A percentile compares a stretch with the other conserved stretches of the same genome.
These are phyloP conservation scores for Rhynchosporium secalis DNA, from an alignment of 2,329 filamentous ascomycete genomes.

Conservation along the genomic window DNA sequence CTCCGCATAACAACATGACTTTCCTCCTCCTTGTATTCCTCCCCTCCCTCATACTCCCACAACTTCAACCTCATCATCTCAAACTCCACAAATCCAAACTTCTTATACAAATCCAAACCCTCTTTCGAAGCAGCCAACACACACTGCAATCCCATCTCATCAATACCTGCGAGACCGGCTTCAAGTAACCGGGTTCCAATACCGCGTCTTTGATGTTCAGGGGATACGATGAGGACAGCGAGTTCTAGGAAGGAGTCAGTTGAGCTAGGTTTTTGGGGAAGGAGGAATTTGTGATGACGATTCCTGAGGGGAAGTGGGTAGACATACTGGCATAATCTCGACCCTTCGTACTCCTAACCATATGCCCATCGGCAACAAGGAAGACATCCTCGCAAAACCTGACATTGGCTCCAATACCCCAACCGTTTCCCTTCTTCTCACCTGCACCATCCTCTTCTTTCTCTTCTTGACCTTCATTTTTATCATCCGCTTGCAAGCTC, in stretches of 20 bases:
- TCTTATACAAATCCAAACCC: constrained; percentile 33
- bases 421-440: constrained; percentile 12
- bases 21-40: constrained; percentile 26
- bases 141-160: constrained; percentile 29
- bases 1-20: constrained; percentile 31
- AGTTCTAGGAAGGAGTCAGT: constrained; percentile 25
- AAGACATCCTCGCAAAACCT: constrained; percentile 35
- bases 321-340: constrained; percentile 33
- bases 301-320: neutral
- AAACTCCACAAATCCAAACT: constrained; percentile 32
- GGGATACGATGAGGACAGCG: constrained; percentile 27
- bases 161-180: constrained; percentile 27
- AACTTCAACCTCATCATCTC: constrained; percentile 29
- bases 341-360: constrained; percentile 24
- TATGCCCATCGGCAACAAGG: constrained; percentile 29
- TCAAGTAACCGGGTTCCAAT: constrained; percentile 32
- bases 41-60: constrained; percentile 35
- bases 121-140: constrained; percentile 34
- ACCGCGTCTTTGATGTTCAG: constrained; percentile 30
- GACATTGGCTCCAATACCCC: constrained; percentile 29
- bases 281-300: no score
- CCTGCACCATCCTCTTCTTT: constrained; percentile 2
- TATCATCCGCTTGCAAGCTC: constrained; percentile 10
- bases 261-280: neutral
- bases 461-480: neutral